Conservation (phyloP, 2,329 filamentous ascomycete species). For the Aquanectria penicillioides region DNA sequence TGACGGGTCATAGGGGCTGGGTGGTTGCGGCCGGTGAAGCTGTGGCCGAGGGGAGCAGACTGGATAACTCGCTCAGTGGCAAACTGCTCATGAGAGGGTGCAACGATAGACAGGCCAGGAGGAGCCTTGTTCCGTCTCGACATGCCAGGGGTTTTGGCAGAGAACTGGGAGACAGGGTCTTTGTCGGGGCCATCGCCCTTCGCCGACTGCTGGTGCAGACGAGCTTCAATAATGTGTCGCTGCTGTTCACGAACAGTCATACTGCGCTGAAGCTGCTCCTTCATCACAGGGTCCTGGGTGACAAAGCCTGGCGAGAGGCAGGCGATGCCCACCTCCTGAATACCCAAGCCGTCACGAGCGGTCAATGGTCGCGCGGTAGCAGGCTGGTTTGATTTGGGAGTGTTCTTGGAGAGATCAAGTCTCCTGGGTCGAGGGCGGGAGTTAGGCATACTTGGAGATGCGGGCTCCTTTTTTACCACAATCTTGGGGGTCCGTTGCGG, state of each 20-base stretch:
- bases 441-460: slow-evolving; percentile 81
- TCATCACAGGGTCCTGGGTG: slow-evolving; percentile 95
- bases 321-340: slow-evolving; percentile 92
- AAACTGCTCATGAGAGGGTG: slow-evolving; percentile 91
- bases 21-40: slow-evolving; percentile 90
- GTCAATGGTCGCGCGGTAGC: slow-evolving; percentile 79
- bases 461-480: slow-evolving; percentile 95
- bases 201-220: slow-evolving; percentile 88
- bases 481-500: slow-evolving; percentile 76
- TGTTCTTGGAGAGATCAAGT: slow-evolving; percentile 79
- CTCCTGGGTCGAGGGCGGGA: slow-evolving; percentile 80
- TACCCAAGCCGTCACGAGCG: slow-evolving; percentile 79
- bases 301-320: slow-evolving; percentile 96
- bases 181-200: slow-evolving; percentile 75
- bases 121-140: slow-evolving; percentile 82
- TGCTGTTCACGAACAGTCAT: slow-evolving; percentile 94
- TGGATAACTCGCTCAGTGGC: slow-evolving; percentile 95
- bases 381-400: slow-evolving; percentile 61
- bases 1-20: slow-evolving; percentile 81
- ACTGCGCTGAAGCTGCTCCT: slow-evolving; percentile 93
- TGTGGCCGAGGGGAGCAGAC: slow-evolving; percentile 93
- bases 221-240: slow-evolving; percentile 91
- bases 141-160: slow-evolving; percentile 78
- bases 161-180: slow-evolving; percentile 60
- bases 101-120: slow-evolving; percentile 92